These are phyloP conservation scores for Salvia miltiorrhiza DNA, from an alignment of 257 asterid species.

Conservation along the genomic window DNA sequence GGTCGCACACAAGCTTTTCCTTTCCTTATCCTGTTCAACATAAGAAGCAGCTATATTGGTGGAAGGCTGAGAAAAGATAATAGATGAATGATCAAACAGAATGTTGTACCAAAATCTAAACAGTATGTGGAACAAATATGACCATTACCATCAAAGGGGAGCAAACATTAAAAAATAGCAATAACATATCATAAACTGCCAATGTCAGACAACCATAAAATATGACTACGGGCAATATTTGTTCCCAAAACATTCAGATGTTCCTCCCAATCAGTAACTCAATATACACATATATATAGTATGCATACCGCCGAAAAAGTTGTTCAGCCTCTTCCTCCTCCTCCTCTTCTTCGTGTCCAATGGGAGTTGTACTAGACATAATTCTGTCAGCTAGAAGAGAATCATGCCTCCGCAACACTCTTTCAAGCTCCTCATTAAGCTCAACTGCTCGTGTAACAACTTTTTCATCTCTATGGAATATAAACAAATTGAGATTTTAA, in stretches of 20 bases:
- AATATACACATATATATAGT: background rate
- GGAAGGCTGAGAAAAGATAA: background rate
- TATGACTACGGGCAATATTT: background rate
- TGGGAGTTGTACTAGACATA: slow-evolving; percentile 47
- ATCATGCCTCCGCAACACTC: slow-evolving; percentile 72
- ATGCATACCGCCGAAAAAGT: slow-evolving; percentile 65
- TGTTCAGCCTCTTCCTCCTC: slow-evolving; percentile 90
- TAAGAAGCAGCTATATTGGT: background rate
- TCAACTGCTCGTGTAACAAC: slow-evolving; percentile 58
- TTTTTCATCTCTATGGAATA: slow-evolving; percentile 36
- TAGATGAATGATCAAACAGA: background rate
- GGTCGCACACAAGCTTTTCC: slow-evolving; percentile 87
- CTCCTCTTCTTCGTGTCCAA: slow-evolving; percentile 43
- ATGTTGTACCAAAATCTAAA: background rate
- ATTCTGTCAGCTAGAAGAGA: slow-evolving; percentile 56
- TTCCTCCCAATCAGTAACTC: background rate
- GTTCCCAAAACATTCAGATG: background rate
- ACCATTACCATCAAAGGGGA: background rate
- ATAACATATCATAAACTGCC: background rate
- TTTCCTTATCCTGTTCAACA: slow-evolving; percentile 65
- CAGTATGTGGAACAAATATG: background rate
- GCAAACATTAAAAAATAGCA: background rate
- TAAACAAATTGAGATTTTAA: background rate
- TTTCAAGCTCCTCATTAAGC: slow-evolving; percentile 85
- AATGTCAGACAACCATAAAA: background rate